Evolutionary conservation across 2,329 filamentous ascomycete species (phyloP).

Genomic region (Penicillium italicum): DNA sequence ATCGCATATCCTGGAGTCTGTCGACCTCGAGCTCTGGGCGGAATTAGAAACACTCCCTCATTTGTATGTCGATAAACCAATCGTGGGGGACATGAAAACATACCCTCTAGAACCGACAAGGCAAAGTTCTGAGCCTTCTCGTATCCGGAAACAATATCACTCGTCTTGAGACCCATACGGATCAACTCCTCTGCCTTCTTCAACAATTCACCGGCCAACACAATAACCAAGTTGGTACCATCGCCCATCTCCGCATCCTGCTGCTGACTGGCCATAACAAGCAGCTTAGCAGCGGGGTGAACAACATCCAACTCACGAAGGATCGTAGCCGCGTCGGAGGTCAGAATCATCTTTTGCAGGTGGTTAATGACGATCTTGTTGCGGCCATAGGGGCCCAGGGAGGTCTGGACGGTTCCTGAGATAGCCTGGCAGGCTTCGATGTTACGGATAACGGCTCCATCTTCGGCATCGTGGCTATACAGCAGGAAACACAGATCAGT

Average conservation of each 20-base stretch:
- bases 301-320: constrained; percentile 96
- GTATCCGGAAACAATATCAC: constrained; percentile 92
- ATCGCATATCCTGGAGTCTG: constrained; percentile 78
- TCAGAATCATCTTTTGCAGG: constrained; percentile 98
- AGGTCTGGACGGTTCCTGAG: constrained; percentile 92
- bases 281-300: constrained; percentile 92
- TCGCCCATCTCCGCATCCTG: constrained; percentile 99
- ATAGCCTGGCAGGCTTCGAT: constrained; percentile 98
- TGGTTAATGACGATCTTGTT: constrained; percentile 99
- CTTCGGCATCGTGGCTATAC: constrained; percentile 90
- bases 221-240: constrained; percentile 94
- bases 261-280: constrained; percentile 98
- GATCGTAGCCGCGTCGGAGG: constrained; percentile 95
- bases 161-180: constrained; percentile 96
- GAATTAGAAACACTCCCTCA: constrained; percentile 12
- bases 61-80: background rate
- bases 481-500: constrained; percentile 17
- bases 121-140: constrained; percentile 91
- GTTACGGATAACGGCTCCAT: constrained; percentile 96
- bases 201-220: constrained; percentile 89
- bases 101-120: constrained; percentile 74
- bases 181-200: constrained; percentile 96
- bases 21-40: constrained; percentile 74
- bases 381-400: constrained; percentile 91
- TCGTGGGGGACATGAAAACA: constrained; percentile 16